Evolutionary conservation across 495 filamentous ascomycete genomes (phyloP).

Genomic region (Ramalina peruviana): DNA sequence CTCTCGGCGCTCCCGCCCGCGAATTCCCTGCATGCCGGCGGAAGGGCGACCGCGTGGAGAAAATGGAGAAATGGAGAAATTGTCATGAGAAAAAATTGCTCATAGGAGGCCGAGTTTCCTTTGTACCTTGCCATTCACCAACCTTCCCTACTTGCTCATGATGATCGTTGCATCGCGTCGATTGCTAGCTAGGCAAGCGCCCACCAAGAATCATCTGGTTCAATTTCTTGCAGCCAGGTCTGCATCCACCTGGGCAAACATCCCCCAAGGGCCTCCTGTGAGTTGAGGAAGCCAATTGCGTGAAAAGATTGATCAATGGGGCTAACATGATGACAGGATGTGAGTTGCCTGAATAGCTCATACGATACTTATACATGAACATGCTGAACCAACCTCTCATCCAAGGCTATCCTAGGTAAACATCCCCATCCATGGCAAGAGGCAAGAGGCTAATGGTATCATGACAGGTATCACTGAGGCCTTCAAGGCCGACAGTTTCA

Average conservation of each 20-base stretch:
- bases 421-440: neutral
- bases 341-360: conserved; percentile 14
- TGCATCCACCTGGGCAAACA: conserved; percentile 75
- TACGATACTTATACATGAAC: neutral
- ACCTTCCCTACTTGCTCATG: too few relatives aligned
- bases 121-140: too few relatives aligned
- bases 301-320: neutral
- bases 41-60: too few relatives aligned
- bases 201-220: neutral
- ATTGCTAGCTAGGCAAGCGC: neutral
- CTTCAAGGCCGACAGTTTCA: conserved; percentile 88
- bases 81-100: too few relatives aligned
- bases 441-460: conserved; percentile 22
- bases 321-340: conserved; percentile 18
- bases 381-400: conserved; percentile 16
- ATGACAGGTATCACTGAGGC: conserved; percentile 97
- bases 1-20: too few relatives aligned
- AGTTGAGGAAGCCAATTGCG: conserved; percentile 20
- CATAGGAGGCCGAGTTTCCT: too few relatives aligned
- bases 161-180: conserved; percentile 8
- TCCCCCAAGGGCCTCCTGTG: conserved; percentile 88
- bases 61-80: too few relatives aligned
- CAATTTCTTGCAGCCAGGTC: conserved; percentile 38
- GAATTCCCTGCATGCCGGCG: too few relatives aligned
- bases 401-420: conserved; percentile 16